These are phyloP conservation scores for Tricladium varicosporioides DNA, from an alignment of 2,329 filamentous ascomycete species.

Conservation along the genomic window DNA sequence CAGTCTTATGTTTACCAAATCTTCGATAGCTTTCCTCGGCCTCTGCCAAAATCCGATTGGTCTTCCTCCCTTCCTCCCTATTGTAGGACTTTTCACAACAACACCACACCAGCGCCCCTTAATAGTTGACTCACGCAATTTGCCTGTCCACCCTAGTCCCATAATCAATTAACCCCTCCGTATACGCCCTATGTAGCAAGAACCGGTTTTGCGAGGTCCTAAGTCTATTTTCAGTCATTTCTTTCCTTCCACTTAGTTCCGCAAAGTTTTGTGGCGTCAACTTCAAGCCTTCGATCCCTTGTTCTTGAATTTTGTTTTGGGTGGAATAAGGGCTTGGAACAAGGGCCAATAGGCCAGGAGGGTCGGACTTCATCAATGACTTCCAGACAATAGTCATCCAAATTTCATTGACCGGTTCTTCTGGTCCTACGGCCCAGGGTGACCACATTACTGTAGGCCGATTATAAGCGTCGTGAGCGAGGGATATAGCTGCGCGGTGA, in stretches of 20 bases:
- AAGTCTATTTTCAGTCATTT: slow-evolving; percentile 21
- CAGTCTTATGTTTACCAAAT: no score
- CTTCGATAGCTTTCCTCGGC: no score
- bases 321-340: background rate
- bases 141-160: background rate
- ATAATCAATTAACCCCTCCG: background rate
- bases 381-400: slow-evolving; percentile 24
- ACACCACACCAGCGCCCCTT: background rate
- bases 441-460: slow-evolving; percentile 24
- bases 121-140: no score
- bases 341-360: background rate
- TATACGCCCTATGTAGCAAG: slow-evolving; percentile 20
- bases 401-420: slow-evolving; percentile 8
- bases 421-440: slow-evolving; percentile 16
- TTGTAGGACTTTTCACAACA: slow-evolving; percentile 6
- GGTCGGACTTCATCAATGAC: slow-evolving; percentile 2
- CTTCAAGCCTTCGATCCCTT: background rate
- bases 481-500: slow-evolving; percentile 10
- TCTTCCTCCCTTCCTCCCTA: background rate
- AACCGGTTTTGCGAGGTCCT: slow-evolving; percentile 25
- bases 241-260: slow-evolving; percentile 19
- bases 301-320: background rate
- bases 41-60: no score
- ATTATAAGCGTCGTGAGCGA: slow-evolving; percentile 14
- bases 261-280: slow-evolving; percentile 21